Conservation (phyloP, 345 rosid species). For the Schrenkiella parvula region DNA sequence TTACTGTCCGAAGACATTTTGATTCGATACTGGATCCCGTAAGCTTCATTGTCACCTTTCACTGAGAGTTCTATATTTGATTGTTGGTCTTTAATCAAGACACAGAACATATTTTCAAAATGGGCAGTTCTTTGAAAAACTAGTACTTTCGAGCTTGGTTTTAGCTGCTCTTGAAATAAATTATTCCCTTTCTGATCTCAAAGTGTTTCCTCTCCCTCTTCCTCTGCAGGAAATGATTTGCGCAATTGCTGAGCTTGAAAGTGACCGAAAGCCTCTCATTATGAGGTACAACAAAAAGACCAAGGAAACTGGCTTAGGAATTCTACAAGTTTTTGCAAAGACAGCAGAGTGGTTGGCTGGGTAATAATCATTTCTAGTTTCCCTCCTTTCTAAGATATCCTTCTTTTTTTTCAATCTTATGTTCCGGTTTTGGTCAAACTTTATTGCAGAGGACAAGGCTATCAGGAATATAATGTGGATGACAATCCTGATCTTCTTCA, state of each 20-base stretch:
- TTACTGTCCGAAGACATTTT: conserved; percentile 66
- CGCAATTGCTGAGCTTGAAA: conserved; percentile 85
- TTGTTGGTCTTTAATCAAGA: neutral
- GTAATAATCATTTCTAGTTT: conserved; percentile 33
- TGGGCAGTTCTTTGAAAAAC: neutral
- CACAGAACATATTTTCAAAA: neutral
- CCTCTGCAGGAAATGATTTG: conserved; percentile 78
- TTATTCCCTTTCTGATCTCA: conserved; percentile 3
- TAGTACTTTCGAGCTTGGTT: conserved; percentile 13
- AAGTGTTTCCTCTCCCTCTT: conserved; percentile 5
- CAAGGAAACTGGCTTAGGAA: conserved; percentile 65
- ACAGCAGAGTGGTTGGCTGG: conserved; percentile 70
- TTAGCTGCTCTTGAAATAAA: neutral
- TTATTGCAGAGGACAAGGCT: conserved; percentile 61
- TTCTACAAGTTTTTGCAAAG: conserved; percentile 71
- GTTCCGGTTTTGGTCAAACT: conserved; percentile 11
- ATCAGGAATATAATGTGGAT: conserved; percentile 48
- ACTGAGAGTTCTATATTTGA: neutral
- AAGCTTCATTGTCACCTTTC: conserved; percentile 27
- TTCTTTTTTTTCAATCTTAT: neutral
- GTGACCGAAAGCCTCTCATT: conserved; percentile 80
- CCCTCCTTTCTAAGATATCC: neutral
- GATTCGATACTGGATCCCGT: conserved; percentile 59
- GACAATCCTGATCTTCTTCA: conserved; percentile 61
- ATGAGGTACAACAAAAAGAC: conserved; percentile 55